Base-by-base conservation (phyloP, 768 basidiomycete species). In the Trametes coccinea region DNA sequence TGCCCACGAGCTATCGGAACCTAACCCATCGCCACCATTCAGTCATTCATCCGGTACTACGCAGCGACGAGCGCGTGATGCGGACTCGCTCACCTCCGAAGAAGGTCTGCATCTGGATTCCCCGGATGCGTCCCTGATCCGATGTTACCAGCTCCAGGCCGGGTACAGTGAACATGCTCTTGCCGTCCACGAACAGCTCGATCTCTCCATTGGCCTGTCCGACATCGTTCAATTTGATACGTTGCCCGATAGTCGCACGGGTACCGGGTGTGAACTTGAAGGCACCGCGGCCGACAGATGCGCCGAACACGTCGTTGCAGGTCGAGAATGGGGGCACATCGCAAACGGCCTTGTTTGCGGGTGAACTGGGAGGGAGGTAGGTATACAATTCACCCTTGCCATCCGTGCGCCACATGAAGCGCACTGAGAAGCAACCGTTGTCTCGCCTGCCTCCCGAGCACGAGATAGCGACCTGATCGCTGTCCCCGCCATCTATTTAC, bases 31-130 rank as follows among this genome's bases (percentile, higher is more conserved):
- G 11, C 22, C 22, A 22, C 22, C 22, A 22, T 22, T 22, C 22
- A 22, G 22, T 22, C 22, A 22, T 22, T 22, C 22, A 22, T 22
- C 22, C 22, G 22, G 22, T 22, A 22, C 22, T 22, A 22, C 22
- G 22, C 22, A 22, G 22, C 22, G 22, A 22, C 22, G 22, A 22
- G 22, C 22, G 22, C 22, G 22, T 22, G 22, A 22, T 22, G 22
- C 22, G 22, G 22, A 22, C 22, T 22, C 22, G 22, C 22, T 62
- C 68, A 81, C 84, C 86, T 47, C 88, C 88, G 65, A 91, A 90
- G 81, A 90, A 90, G 11, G 88, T 87, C 75, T 90, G 86, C 78
- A 86, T 82, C 71, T 84, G 84, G 59, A 89, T 82, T n/a, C 89
- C 89, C 39, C 84, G 79, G 67, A 91, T 81, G 64, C 77, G 79